phyloP scores from a whole-genome alignment of 306 rosid genomes.

The Cicer pinnatifidum region DNA sequence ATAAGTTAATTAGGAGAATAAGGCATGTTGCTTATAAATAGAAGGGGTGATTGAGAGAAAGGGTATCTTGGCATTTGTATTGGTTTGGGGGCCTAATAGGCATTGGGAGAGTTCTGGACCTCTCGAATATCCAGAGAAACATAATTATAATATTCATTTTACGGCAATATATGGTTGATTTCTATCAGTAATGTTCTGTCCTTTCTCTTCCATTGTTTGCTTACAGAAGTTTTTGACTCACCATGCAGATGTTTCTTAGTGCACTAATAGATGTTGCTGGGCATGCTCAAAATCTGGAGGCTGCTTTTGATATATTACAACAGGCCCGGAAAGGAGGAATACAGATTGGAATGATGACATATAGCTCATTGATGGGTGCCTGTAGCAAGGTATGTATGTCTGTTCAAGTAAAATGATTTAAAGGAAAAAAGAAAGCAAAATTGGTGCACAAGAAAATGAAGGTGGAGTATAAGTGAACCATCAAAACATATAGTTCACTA shows the following conservation, averaged over 20 bases:
- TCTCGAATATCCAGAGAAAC: too few species aligned
- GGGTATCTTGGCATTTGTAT: too few species aligned
- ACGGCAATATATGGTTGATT: too few species aligned
- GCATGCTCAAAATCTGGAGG: slow-evolving; percentile 87
- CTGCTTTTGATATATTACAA: slow-evolving; percentile 76
- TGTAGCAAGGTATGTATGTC: slow-evolving; percentile 94
- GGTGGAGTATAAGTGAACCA: slow-evolving; percentile 5
- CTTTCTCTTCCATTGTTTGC: slow-evolving; percentile 36
- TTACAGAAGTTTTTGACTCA: slow-evolving; percentile 42
- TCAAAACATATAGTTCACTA: slow-evolving; percentile 3
- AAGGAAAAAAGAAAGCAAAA: slow-evolving; percentile 20
- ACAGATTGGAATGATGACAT: slow-evolving; percentile 65
- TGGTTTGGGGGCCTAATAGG: too few species aligned
- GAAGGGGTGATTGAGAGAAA: too few species aligned
- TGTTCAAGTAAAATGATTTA: slow-evolving; percentile 37
- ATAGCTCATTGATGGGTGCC: slow-evolving; percentile 98
- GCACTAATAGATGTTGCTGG: slow-evolving; percentile 96
- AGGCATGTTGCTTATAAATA: too few species aligned
- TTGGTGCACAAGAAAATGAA: slow-evolving; percentile 5
- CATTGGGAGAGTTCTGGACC: too few species aligned
- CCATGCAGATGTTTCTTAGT: slow-evolving; percentile 87
- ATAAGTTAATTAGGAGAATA: too few species aligned
- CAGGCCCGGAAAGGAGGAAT: slow-evolving; percentile 72
- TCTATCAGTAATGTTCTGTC: slow-evolving; percentile 4
- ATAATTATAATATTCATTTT: too few species aligned